phyloP scores from a whole-genome alignment of 306 rosid genomes.

The Ceratonia siliqua region DNA sequence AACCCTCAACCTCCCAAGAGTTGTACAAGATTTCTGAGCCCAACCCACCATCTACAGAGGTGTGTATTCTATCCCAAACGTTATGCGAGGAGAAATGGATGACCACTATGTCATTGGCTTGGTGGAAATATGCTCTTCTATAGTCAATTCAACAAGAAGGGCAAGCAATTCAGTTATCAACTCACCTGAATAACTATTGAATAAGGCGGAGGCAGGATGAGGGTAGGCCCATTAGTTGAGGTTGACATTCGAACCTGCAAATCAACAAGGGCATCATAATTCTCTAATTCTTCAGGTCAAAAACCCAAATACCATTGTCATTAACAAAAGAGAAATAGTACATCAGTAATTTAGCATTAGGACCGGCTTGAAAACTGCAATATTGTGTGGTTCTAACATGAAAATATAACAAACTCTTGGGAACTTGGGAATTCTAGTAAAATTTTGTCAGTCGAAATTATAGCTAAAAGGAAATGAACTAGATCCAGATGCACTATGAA shows the following conservation, averaged over 20 bases:
- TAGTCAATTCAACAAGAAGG: slow-evolving; percentile 5
- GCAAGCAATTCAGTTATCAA: slow-evolving; percentile 28
- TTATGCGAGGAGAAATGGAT: background rate
- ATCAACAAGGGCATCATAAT: slow-evolving; percentile 6
- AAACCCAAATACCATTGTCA: slow-evolving; percentile 12
- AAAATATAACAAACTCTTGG: slow-evolving; percentile 15
- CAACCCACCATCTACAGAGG: background rate
- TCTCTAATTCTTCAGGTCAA: background rate
- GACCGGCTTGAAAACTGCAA: slow-evolving; percentile 8
- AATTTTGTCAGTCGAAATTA: background rate
- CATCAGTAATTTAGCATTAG: background rate
- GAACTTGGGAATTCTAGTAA: background rate
- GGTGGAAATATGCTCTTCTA: slow-evolving; percentile 8
- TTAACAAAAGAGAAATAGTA: slow-evolving; percentile 17
- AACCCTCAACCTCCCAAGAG: slow-evolving; percentile 2
- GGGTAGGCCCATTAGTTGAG: slow-evolving; percentile 43
- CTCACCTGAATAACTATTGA: slow-evolving; percentile 87
- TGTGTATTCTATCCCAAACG: background rate
- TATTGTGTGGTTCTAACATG: background rate
- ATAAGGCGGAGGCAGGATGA: slow-evolving; percentile 75
- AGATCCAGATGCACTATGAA: background rate
- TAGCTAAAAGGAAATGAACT: slow-evolving; percentile 22
- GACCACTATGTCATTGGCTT: slow-evolving; percentile 10
- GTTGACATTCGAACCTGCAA: slow-evolving; percentile 70
- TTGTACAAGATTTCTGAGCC: slow-evolving; percentile 15